Percentiles rank a stretch among this genome's conserved stretches.
These are phyloP conservation scores for Agaricus sinodeliciosus DNA, from an alignment of 768 basidiomycete species.

Conservation along the genomic window DNA sequence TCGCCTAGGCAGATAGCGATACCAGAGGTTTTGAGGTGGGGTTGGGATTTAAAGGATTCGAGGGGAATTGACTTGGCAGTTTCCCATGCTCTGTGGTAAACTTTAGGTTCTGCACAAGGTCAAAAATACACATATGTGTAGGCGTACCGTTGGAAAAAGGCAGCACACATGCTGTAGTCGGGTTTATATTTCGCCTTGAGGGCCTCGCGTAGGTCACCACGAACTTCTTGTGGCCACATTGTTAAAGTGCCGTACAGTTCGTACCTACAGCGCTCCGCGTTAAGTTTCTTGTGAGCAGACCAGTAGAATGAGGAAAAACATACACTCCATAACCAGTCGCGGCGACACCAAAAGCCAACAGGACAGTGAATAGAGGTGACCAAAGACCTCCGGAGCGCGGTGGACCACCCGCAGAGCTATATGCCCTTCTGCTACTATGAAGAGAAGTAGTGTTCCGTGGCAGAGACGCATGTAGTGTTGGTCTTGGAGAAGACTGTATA, in stretches of 20 bases:
- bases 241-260: conserved; percentile 52
- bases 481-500: not conserved
- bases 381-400: conserved; percentile 2
- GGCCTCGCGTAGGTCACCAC: conserved; percentile 58
- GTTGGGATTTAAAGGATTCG: conserved; percentile 31
- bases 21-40: conserved; percentile 62
- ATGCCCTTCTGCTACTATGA: not conserved
- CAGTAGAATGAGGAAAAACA: conserved; percentile 6
- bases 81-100: conserved; percentile 7
- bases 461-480: not conserved
- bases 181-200: conserved; percentile 56
- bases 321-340: conserved; percentile 29
- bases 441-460: too few species aligned
- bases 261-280: not conserved
- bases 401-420: conserved; percentile 5
- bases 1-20: conserved; percentile 57
- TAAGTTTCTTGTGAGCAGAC: not conserved
- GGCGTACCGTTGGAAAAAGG: conserved; percentile 47
- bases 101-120: not conserved
- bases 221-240: conserved; percentile 61
- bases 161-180: conserved; percentile 43
- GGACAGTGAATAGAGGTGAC: conserved; percentile 20
- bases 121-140: not conserved
- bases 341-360: conserved; percentile 25
- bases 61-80: conserved; percentile 40